Percentiles rank a stretch among this genome's conserved stretches.
phyloP scores from a whole-genome alignment of 176 grass and related monocot species.

The Paspalum notatum region DNA sequence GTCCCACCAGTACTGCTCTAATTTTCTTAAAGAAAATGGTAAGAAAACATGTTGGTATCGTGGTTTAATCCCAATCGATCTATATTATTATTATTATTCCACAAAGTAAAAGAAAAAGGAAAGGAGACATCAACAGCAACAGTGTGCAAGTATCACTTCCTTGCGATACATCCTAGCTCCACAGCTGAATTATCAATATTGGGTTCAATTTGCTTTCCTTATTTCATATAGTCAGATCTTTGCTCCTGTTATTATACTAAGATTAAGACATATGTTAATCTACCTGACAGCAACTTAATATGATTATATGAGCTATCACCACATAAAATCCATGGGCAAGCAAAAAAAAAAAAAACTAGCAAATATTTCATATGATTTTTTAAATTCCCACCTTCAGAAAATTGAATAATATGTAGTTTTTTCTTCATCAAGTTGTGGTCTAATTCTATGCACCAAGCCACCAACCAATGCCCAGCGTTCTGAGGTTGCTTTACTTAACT shows the following conservation, averaged over 20 bases:
- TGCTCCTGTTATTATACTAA: background rate
- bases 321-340: background rate
- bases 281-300: background rate
- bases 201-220: conserved; percentile 7
- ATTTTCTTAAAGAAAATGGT: background rate
- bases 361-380: background rate
- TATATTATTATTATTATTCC: background rate
- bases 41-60: background rate
- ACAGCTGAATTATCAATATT: background rate
- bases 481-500: conserved; percentile 9
- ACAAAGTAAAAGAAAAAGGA: background rate
- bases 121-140: background rate
- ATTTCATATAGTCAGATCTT: background rate
- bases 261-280: background rate
- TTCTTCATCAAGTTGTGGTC: background rate
- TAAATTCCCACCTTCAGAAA: background rate
- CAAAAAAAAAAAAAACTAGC: background rate
- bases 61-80: background rate
- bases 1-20: background rate
- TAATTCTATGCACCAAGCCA: background rate
- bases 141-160: conserved; percentile 3
- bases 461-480: background rate
- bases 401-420: background rate
- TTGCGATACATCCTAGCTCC: background rate
- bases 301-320: background rate